Percentiles rank a stretch among this genome's conserved stretches.
Conservation (phyloP, 805 yeast species). For the Ogataea pini region DNA sequence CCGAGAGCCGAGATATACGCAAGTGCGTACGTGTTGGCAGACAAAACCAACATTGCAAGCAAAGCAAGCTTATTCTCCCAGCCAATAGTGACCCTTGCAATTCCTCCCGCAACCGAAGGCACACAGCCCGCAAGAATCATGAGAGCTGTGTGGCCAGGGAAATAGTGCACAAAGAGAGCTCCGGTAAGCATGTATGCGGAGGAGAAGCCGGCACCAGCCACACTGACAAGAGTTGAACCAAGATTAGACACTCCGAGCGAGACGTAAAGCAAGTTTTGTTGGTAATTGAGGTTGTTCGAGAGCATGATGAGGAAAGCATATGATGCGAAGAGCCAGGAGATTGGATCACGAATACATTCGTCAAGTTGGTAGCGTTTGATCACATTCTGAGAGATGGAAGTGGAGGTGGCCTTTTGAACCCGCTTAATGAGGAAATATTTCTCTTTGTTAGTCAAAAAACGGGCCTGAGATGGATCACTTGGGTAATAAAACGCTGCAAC, state of each 20-base stretch:
- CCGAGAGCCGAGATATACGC: slow-evolving; percentile 30
- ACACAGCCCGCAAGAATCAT: slow-evolving; percentile 9
- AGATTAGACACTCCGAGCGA: slow-evolving; percentile 42
- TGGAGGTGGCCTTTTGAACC: slow-evolving; percentile 39
- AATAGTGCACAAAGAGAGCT: slow-evolving; percentile 37
- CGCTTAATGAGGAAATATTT: slow-evolving; percentile 51
- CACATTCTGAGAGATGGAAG: slow-evolving; percentile 45
- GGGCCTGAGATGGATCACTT: slow-evolving; percentile 54
- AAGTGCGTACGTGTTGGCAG: slow-evolving; percentile 41
- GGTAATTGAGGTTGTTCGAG: slow-evolving; percentile 55
- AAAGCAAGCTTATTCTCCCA: slow-evolving; percentile 47
- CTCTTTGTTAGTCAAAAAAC: slow-evolving; percentile 48
- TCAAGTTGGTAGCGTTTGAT: slow-evolving; percentile 49
- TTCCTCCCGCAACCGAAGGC: slow-evolving; percentile 44
- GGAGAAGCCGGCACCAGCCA: slow-evolving; percentile 49
- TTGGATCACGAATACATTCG: slow-evolving; percentile 53
- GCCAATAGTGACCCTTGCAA: slow-evolving; percentile 46
- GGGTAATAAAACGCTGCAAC: slow-evolving; percentile 48
- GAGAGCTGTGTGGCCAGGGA: slow-evolving; percentile 41
- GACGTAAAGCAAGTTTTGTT: slow-evolving; percentile 49
- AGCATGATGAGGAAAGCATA: slow-evolving; percentile 47
- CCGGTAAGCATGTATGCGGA: slow-evolving; percentile 40
- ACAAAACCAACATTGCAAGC: slow-evolving; percentile 49
- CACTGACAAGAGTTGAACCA: slow-evolving; percentile 53
- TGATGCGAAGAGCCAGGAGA: slow-evolving; percentile 44